Conservation (phyloP, 768 basidiomycete genomes). For the Trametes coccinea region DNA sequence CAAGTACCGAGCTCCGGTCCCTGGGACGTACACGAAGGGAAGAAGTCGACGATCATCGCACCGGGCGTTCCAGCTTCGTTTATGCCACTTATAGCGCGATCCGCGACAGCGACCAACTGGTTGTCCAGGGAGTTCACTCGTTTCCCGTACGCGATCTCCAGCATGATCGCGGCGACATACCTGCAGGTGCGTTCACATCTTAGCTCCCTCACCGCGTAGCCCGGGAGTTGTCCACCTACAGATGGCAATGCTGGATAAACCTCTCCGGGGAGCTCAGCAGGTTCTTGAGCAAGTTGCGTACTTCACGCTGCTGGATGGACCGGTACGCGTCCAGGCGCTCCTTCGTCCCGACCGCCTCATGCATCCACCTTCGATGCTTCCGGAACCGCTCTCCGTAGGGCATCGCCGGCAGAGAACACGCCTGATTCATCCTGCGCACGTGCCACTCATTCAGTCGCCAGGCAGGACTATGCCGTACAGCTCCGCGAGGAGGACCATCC, state of each 20-base stretch:
- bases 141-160: slow-evolving; percentile 35
- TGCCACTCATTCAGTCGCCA: neutral
- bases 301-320: slow-evolving; percentile 14
- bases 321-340: slow-evolving; percentile 2
- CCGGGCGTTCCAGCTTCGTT: slow-evolving; percentile 21
- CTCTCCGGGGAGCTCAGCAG: slow-evolving; percentile 12
- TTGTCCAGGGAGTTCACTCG: slow-evolving; percentile 30
- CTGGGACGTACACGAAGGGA: slow-evolving; percentile 8
- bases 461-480: slow-evolving; percentile 12
- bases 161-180: slow-evolving; percentile 12
- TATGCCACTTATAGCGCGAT: slow-evolving; percentile 18
- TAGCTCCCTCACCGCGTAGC: neutral
- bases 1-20: too few species aligned
- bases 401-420: slow-evolving; percentile 1
- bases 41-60: slow-evolving; percentile 28
- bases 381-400: slow-evolving; percentile 18
- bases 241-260: slow-evolving; percentile 6
- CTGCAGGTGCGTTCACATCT: neutral
- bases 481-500: slow-evolving; percentile 21
- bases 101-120: slow-evolving; percentile 24
- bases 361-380: slow-evolving; percentile 20
- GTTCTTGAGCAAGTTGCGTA: slow-evolving; percentile 8
- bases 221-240: neutral
- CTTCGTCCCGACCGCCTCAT: slow-evolving; percentile 14
- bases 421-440: slow-evolving; percentile 16